Evolutionary conservation across 2,329 filamentous ascomycete genomes (phyloP).

Genomic region (Fusarium chuoi): DNA sequence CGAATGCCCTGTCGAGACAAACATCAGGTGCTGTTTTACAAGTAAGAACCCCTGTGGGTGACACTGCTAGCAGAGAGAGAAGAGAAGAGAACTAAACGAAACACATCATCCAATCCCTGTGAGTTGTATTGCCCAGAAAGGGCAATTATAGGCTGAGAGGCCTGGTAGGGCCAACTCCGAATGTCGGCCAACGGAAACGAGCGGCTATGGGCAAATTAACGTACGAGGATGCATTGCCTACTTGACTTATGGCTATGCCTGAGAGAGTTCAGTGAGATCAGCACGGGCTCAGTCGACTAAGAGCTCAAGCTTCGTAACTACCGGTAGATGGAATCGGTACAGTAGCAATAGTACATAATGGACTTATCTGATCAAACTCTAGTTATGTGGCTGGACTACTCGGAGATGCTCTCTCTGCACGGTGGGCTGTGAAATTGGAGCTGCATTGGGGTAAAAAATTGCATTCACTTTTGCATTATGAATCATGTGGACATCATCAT

Average conservation of each 20-base stretch:
- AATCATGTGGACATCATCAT: conserved; percentile 3
- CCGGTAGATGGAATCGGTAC: background rate
- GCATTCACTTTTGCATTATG: conserved; percentile 4
- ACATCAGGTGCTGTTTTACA: conserved; percentile 24
- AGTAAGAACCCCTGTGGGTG: conserved; percentile 6
- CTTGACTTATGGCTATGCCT: background rate
- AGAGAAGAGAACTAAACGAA: conserved; percentile 7
- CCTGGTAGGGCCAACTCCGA: conserved; percentile 10
- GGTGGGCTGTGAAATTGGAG: background rate
- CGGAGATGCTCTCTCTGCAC: background rate
- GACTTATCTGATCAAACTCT: conserved; percentile 17
- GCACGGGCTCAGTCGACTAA: background rate
- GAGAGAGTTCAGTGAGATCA: background rate
- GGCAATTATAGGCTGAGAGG: conserved; percentile 7
- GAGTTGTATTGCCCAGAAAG: conserved; percentile 26
- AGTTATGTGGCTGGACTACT: background rate
- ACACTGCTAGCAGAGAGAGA: background rate
- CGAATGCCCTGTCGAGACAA: conserved; percentile 8
- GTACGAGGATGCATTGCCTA: conserved; percentile 17
- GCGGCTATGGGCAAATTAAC: conserved; percentile 19
- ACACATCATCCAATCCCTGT: conserved; percentile 15
- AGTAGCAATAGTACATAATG: background rate
- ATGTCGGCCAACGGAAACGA: conserved; percentile 40
- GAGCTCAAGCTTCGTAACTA: background rate
- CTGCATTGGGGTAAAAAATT: conserved; percentile 7